These are phyloP conservation scores for Meripilus lineatus DNA, from an alignment of 1,284 basidiomycete genomes.

Conservation along the genomic window DNA sequence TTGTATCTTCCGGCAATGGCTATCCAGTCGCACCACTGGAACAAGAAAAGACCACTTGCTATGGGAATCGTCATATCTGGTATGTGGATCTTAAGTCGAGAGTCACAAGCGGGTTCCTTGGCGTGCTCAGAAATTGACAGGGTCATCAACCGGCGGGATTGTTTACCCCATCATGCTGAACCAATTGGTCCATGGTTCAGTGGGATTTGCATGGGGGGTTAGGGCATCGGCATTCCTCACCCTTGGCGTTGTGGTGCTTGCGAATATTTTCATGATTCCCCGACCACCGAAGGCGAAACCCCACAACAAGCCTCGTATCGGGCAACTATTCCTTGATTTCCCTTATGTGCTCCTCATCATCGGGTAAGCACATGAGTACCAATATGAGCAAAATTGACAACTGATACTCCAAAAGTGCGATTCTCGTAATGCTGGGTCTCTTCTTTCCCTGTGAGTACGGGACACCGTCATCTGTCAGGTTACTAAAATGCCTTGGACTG, in stretches of 20 bases:
- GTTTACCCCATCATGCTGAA: slow-evolving; percentile 27
- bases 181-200: slow-evolving; percentile 19
- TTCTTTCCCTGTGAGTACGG: slow-evolving; percentile 2
- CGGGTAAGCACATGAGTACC: no score
- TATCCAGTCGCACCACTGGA: no score
- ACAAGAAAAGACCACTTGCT: slow-evolving; percentile 11
- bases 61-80: slow-evolving; percentile 20
- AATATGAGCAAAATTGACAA: no score
- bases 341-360: slow-evolving; percentile 2
- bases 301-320: background rate
- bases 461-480: background rate
- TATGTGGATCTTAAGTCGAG: no score
- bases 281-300: slow-evolving; percentile 4
- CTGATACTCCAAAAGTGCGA: no score
- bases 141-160: slow-evolving; percentile 22
- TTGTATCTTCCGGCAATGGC: slow-evolving; percentile 20
- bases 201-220: slow-evolving; percentile 24
- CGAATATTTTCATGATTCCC: slow-evolving; percentile 11
- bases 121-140: no score
- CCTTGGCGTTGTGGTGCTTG: slow-evolving; percentile 12
- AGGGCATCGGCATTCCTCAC: slow-evolving; percentile 13
- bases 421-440: background rate
- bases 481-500: background rate
- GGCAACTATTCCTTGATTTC: slow-evolving; percentile 9
- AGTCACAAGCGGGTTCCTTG: no score